Evolutionary conservation across 768 basidiomycete species (phyloP), one percentile per base, ranked within the genome.

Genomic region (Tricholoma saponaceum): DNA sequence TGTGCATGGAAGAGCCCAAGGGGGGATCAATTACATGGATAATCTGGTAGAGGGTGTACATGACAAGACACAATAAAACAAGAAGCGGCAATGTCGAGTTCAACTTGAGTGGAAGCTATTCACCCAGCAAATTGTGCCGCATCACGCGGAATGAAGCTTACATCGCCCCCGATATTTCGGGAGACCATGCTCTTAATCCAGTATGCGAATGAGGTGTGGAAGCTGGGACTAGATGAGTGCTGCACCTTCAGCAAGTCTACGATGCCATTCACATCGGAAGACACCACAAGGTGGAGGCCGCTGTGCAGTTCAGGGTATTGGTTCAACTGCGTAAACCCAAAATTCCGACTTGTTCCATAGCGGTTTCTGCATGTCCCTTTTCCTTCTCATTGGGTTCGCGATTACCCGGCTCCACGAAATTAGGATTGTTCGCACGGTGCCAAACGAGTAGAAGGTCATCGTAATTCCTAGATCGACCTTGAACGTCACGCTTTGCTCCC

Each of bases 401-500:
- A n/a, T n/a, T n/a, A n/a, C n/a, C n/a, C n/a, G n/a, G n/a, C 66
- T 92, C 91, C 4, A 93, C 87, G 69, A 85, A 94, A 59, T 92
- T 92, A 13, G 92, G 92, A 60, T 94, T 92, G 67, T 92, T 81
- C 25, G 83, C 87, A 32, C 90, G 85, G 65, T 93, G 89, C 93
- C 93, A 98, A 54, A 97, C 95, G 23, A 92, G 79, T 16, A 95
- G 80, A 3, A 99, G 82, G 43, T 88, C 87, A 66, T 97, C 95
- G 67, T 93, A 98, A 6, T 75, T 70, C 53, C 87, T 82, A 0
- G 91, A 90, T 3, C 96, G 91, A 32, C 92, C 92, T 59, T 83
- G 81, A 1, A 99, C 95, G 8, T 89, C 84, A 16, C 96, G 89
- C 72, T 99, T 99, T 10, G 93, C 90, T 13, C 93, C 93, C 88